Evolutionary conservation across 192 early-diverging fungal species (phyloP), one percentile per base, ranked within the genome.

Genomic region (Coemansia sp.): DNA sequence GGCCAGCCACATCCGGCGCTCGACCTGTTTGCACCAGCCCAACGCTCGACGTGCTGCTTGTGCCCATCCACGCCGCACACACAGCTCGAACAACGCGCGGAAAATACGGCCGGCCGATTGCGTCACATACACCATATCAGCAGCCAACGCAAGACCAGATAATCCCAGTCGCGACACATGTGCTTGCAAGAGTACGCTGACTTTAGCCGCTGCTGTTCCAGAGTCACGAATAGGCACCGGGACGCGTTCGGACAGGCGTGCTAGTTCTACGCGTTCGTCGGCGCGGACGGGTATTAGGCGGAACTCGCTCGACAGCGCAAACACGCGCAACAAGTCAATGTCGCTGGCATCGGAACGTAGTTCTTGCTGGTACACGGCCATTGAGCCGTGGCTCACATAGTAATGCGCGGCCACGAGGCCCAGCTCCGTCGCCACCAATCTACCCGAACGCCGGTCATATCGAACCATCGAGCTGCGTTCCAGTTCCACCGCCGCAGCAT

Each of bases 111-210:
- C 89, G 16, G 94, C 95, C 59, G 89, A 92, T 79, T 98, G 96
- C 16, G 97, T 97, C 18, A 99, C 94, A 83, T 94, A 97, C 1
- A 95, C 95, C 92, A 96, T 94, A 62, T 99, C 97, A n/a, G 93
- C 87, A 61, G 94, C 93, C 38, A 99, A 82, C 11, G 97, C 95
- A 76, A 98, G 95, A 1, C 95, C 96, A 35, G 95, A 88, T 35
- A 99, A 65, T 59, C 90, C 89, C 32, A 98, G 86, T 62, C 93
- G 90, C n/a, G 95, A 95, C 51, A 99, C 95, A 74, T 98, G 92
- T 1, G 93, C 83, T 71, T 99, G 97, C 27, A 99, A 82, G 39
- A 99, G 74, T 22, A 94, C 92, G 66, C 93, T 94, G 63, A 97
- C 89, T 73, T 99, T 99, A 50, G 95, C 91, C 29, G 89, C 88